Conservation (phyloP, 345 rosid species). For the Pistacia vera region DNA sequence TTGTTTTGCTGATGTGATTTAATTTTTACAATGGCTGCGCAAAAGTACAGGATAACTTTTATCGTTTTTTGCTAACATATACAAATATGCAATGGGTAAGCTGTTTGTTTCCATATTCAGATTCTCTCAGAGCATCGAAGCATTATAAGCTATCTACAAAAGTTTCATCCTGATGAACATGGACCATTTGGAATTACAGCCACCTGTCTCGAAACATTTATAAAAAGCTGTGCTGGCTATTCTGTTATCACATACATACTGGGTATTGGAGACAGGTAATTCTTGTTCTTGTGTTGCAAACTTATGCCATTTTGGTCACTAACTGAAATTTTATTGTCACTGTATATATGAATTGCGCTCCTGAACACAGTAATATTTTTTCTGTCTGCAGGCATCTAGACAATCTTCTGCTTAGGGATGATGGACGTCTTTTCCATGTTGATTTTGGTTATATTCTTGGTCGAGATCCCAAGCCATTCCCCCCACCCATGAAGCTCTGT, state of each 20-base stretch:
- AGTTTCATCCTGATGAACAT: conserved; percentile 96
- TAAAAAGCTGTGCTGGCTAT: conserved; percentile 98
- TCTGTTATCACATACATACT: conserved; percentile 95
- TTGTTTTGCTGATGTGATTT: background rate
- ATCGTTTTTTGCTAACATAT: conserved; percentile 2
- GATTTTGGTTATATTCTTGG: conserved; percentile 98
- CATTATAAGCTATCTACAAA: conserved; percentile 87
- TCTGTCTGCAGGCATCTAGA: conserved; percentile 75
- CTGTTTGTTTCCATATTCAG: conserved; percentile 39
- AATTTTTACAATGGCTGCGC: background rate
- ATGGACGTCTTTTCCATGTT: conserved; percentile 96
- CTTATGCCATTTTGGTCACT: background rate
- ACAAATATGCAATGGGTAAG: conserved; percentile 11
- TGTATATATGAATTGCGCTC: conserved; percentile 2
- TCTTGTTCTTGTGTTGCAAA: background rate
- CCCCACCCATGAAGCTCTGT: conserved; percentile 99
- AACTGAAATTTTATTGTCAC: background rate
- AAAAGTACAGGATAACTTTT: background rate
- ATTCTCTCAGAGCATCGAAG: conserved; percentile 94
- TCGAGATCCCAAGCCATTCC: conserved; percentile 97
- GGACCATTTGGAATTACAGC: conserved; percentile 97
- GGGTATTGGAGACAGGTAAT: conserved; percentile 98
- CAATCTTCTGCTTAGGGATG: conserved; percentile 94
- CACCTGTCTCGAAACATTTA: conserved; percentile 92
- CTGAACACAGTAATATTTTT: conserved; percentile 11